Evolutionary conservation across 1,139 yeast species (phyloP), one percentile per base, ranked within the genome.

Genomic region (Candida freyschussii): DNA sequence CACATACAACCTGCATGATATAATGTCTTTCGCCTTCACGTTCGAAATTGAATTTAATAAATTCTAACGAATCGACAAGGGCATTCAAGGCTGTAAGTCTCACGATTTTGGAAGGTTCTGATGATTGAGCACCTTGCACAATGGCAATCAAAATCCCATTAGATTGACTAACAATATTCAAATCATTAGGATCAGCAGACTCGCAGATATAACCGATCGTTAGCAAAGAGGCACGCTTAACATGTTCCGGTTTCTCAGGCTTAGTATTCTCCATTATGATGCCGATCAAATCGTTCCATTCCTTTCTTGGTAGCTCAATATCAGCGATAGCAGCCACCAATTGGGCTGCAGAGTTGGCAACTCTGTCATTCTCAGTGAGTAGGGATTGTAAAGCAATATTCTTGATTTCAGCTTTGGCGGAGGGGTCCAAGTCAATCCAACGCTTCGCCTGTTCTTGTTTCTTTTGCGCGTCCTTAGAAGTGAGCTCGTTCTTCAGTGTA

Each of bases 1-100:
- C 98, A 63, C 98, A 91, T 10, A 91, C 96, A 32, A 91, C 97
- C 65, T 87, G 96, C 98, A 91, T 91, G 56, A 91, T 83, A 60
- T 83, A 89, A 59, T 91, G 87, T 55, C 98, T 76, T 66, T 91
- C 98, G 41, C 94, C 94, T 55, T 91, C 97, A 41, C 83, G 75
- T 50, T 78, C 87, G 67, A 91, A 93, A 62, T 91, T 91, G 52
- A 70, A 74, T 45, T 82, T 77, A 58, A 91, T 86, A 59, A 91
- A 91, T 49, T 83, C 95, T 52, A 91, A 72, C 19, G 97, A 87
- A 61, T 84, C 85, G 32, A 84, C 94, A 44, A 91, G 72, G 1
- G 98, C 96, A 52, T 83, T 84, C 48, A 91, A 69, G 3, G 98
- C 98, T 9, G 97, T 85, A 43, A 85, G 68, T 47, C 97, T 71